Evolutionary conservation across 805 yeast genomes (phyloP), one percentile per base, ranked within the genome.

Genomic region (Suhomyces tanzawaensis): DNA sequence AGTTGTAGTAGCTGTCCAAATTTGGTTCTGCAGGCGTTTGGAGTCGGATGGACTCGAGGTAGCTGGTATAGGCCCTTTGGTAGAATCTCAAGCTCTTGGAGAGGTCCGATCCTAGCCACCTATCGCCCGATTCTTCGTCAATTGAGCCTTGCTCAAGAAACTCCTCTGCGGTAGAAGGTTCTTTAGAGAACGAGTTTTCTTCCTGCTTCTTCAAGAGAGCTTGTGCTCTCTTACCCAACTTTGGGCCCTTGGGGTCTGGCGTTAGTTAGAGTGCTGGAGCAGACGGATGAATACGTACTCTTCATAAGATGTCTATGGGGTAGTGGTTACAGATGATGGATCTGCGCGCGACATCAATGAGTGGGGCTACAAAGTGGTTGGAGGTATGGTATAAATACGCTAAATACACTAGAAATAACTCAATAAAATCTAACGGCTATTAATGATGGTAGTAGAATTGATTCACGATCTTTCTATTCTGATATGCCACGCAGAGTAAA

Each of bases 51-150:
- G 79, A 71, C 23, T 48, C 47, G 3, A 44, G 37, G 48, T 82
- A 82, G 29, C 55, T 47, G 8, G 52, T 54, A 44, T 66, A 74
- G 0, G 88, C 82, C 35, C 71, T 62, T 46, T 80, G 81, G 53
- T 81, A 83, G 46, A 82, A 82, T 27, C 90, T 55, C 9, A 83
- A 55, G 0, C 81, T 75, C 46, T 84, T 83, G 8, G 83, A 62
- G 4, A 81, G 53, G 48, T 83, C 90, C 0, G 86, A 77, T 1
- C 77, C 66, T 4, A 77, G 54, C 88, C 89, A 84, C 32, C 90
- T 57, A 51, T 83, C 90, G 0, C 87, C 91, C n/a, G 77, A 72
- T 41, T 83, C 90, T 52, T 83, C 91, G 39, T 77, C 79, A 8
- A 64, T 64, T 1, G 80, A 67, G 1, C 80, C 91, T 35, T 61